Percentiles rank a stretch among this genome's conserved stretches.
Evolutionary conservation across 2,329 filamentous ascomycete species (phyloP).

Genomic region (Westerdykella ornata): DNA sequence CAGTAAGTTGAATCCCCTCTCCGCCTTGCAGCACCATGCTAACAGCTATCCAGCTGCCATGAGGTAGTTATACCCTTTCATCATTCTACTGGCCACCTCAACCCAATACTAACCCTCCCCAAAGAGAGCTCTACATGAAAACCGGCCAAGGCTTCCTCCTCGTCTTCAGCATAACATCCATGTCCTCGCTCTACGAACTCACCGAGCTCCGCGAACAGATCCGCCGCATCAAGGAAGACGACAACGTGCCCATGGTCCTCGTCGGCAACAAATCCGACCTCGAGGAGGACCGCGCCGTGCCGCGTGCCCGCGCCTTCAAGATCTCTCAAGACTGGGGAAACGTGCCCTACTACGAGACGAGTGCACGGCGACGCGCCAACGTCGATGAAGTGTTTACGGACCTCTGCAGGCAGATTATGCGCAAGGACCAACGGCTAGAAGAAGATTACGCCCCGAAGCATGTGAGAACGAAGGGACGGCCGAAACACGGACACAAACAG

Average conservation of each 20-base stretch:
- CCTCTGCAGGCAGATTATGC: slow-evolving; percentile 66
- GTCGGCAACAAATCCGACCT: slow-evolving; percentile 89
- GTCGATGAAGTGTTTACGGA: slow-evolving; percentile 87
- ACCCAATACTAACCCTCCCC: neutral
- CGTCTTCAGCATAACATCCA: slow-evolving; percentile 85
- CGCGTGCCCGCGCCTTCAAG: slow-evolving; percentile 70
- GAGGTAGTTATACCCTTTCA: slow-evolving; percentile 43
- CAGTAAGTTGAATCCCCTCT: slow-evolving; percentile 51
- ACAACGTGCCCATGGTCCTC: slow-evolving; percentile 78
- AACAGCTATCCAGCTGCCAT: slow-evolving; percentile 44
- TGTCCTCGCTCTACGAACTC: slow-evolving; percentile 75
- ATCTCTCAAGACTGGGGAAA: slow-evolving; percentile 81
- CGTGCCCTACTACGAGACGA: slow-evolving; percentile 86
- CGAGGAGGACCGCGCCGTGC: slow-evolving; percentile 75
- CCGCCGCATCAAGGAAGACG: slow-evolving; percentile 81
- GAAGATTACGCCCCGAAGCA: no score
- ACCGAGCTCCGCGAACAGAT: slow-evolving; percentile 80
- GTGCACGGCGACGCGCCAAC: slow-evolving; percentile 73
- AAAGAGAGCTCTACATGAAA: slow-evolving; percentile 65
- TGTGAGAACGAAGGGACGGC: no score
- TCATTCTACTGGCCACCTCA: slow-evolving; percentile 8
- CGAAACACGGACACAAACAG: no score
- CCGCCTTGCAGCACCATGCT: slow-evolving; percentile 6
- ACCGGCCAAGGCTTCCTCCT: slow-evolving; percentile 86
- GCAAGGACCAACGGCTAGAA: neutral